Conservation (phyloP, 768 basidiomycete species). For the Rhizopogon rudus region DNA sequence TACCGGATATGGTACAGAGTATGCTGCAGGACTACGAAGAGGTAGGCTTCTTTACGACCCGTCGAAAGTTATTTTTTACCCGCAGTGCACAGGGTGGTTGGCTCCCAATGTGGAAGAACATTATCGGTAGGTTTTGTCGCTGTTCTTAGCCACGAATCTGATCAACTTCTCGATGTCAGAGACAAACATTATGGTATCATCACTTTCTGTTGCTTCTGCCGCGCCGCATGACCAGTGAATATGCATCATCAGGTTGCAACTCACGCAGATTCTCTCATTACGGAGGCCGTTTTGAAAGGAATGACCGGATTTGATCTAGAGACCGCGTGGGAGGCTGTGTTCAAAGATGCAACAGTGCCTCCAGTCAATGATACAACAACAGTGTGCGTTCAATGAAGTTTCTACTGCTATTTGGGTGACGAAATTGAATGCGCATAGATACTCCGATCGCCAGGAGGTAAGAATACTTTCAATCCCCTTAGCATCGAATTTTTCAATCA, state of each 20-base stretch:
- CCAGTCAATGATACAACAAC: conserved; percentile 51
- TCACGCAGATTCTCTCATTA: conserved; percentile 74
- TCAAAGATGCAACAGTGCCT: conserved; percentile 66
- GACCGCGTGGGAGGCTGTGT: conserved; percentile 68
- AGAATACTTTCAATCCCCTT: conserved; percentile 4
- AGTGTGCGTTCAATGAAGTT: conserved; percentile 32
- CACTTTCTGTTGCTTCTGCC: not conserved
- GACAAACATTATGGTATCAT: conserved; percentile 74
- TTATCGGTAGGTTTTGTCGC: conserved; percentile 44
- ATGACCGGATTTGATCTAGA: conserved; percentile 57
- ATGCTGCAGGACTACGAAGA: conserved; percentile 78
- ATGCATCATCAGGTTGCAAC: conserved; percentile 55
- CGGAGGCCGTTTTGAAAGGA: conserved; percentile 67
- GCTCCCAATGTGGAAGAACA: conserved; percentile 91
- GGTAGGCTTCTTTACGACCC: conserved; percentile 27
- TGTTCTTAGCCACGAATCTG: not conserved
- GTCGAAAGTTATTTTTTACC: not conserved
- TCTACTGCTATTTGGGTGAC: not conserved
- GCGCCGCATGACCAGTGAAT: not conserved
- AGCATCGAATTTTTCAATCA: not conserved
- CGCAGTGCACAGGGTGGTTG: conserved; percentile 52
- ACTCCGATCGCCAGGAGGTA: conserved; percentile 71
- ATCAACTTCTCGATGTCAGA: conserved; percentile 28
- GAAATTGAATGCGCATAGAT: conserved; percentile 31
- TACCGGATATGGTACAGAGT: conserved; percentile 69